Evolutionary conservation across 352 stramenopile species (phyloP).

Genomic region (Phytophthora hybrid): DNA sequence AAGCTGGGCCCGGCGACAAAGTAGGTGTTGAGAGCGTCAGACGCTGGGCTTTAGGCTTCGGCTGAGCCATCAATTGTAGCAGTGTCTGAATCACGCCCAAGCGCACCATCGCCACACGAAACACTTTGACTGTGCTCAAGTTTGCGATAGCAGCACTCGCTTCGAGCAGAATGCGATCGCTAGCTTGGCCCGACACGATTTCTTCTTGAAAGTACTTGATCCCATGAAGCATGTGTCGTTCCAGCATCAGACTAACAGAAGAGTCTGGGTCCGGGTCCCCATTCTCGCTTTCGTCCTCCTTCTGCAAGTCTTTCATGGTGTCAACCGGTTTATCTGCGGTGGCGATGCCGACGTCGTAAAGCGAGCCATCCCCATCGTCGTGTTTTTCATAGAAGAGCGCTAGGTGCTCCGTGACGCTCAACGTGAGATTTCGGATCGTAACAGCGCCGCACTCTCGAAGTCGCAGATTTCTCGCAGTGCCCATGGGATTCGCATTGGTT

Average conservation of each 20-base stretch:
- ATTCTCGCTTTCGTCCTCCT: slow-evolving; percentile 16
- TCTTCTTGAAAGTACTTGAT: slow-evolving; percentile 69
- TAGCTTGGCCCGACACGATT: slow-evolving; percentile 44
- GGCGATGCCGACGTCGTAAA: slow-evolving; percentile 10
- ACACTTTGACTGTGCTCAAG: slow-evolving; percentile 67
- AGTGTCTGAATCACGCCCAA: slow-evolving; percentile 63
- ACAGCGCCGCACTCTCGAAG: slow-evolving; percentile 67
- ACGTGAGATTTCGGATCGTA: slow-evolving; percentile 74
- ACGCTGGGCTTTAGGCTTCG: slow-evolving; percentile 17
- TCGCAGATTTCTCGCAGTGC: slow-evolving; percentile 27
- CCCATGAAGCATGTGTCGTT: slow-evolving; percentile 68
- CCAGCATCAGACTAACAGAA: slow-evolving; percentile 47
- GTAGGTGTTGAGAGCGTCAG: slow-evolving; percentile 10
- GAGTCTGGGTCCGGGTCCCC: not conserved
- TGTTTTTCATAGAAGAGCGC: slow-evolving; percentile 57
- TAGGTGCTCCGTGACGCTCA: slow-evolving; percentile 67
- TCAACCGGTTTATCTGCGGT: slow-evolving; percentile 13
- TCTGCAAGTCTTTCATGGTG: slow-evolving; percentile 14
- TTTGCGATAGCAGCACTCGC: slow-evolving; percentile 73
- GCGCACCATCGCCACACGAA: slow-evolving; percentile 67
- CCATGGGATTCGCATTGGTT: slow-evolving; percentile 4
- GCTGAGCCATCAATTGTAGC: slow-evolving; percentile 45
- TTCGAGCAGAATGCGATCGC: slow-evolving; percentile 62
- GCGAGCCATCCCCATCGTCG: slow-evolving; percentile 17
- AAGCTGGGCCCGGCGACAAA: not conserved